These are phyloP conservation scores for Syzygium malaccense DNA, from an alignment of 441 rosid species.

Conservation along the genomic window DNA sequence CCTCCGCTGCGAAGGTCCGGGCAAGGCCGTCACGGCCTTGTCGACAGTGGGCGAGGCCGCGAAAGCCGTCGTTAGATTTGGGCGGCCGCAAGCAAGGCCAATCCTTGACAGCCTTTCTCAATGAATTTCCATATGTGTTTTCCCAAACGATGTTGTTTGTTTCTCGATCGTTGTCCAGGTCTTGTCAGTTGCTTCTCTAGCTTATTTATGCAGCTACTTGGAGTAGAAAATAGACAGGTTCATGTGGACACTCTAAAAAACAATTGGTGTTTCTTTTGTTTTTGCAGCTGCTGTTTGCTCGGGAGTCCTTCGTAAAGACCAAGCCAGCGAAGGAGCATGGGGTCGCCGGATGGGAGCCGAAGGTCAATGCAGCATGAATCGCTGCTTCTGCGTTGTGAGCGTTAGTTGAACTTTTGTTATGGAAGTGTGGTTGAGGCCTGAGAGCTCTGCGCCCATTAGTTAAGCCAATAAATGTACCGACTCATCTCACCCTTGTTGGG, in stretches of 20 bases:
- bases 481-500: background rate
- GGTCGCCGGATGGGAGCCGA: conserved; percentile 70
- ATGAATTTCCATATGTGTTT: background rate
- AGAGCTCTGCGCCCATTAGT: background rate
- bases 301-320: conserved; percentile 65
- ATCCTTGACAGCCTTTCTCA: background rate
- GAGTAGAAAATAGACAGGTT: background rate
- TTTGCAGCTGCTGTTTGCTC: conserved; percentile 34
- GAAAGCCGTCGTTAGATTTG: no score
- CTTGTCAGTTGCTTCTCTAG: background rate
- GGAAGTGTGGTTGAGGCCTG: background rate
- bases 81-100: no score
- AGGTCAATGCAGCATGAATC: conserved; percentile 55
- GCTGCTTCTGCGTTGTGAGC: background rate
- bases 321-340: conserved; percentile 40
- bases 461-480: background rate
- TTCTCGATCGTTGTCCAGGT: background rate
- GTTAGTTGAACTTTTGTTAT: background rate
- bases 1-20: no score
- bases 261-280: background rate
- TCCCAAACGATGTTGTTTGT: accelerated
- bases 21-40: no score
- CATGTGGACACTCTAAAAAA: background rate
- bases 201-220: background rate
- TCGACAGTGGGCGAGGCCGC: no score